Conservation (phyloP, 768 basidiomycete species). For the Russula virescens region DNA sequence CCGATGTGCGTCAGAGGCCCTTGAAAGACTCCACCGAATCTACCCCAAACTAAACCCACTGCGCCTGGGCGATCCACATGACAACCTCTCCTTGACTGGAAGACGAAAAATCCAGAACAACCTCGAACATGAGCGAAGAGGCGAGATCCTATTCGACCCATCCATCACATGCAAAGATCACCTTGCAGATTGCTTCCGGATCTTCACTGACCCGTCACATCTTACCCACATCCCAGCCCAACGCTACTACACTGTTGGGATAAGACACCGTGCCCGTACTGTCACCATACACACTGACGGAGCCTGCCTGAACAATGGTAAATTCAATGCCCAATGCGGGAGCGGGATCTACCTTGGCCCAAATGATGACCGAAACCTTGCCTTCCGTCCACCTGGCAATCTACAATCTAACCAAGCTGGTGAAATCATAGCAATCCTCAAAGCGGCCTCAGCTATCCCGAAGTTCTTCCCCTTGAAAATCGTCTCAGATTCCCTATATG, state of each 20-base stretch:
- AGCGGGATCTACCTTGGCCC: conserved; percentile 16
- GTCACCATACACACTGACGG: conserved; percentile 28
- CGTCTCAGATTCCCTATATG: too few relatives aligned
- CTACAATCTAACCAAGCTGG: neutral
- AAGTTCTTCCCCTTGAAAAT: neutral
- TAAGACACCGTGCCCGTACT: neutral
- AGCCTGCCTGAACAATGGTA: conserved; percentile 25
- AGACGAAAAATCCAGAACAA: too few relatives aligned
- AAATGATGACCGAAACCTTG: neutral
- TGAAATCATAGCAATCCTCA: neutral
- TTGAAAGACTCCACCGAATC: neutral
- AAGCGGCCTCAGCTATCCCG: too few relatives aligned
- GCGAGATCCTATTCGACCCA: too few relatives aligned
- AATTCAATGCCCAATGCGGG: conserved; percentile 24
- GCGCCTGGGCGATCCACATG: too few relatives aligned
- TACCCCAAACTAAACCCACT: neutral
- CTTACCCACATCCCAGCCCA: too few relatives aligned
- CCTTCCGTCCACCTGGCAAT: neutral
- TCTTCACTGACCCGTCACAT: too few relatives aligned
- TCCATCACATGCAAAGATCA: too few relatives aligned
- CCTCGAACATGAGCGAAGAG: too few relatives aligned
- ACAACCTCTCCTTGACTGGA: too few relatives aligned
- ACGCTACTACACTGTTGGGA: too few relatives aligned
- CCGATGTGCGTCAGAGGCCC: neutral
- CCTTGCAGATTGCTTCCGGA: too few relatives aligned